Evolutionary conservation across 2,329 filamentous ascomycete genomes (phyloP).

Genomic region (Beauveria sp.): DNA sequence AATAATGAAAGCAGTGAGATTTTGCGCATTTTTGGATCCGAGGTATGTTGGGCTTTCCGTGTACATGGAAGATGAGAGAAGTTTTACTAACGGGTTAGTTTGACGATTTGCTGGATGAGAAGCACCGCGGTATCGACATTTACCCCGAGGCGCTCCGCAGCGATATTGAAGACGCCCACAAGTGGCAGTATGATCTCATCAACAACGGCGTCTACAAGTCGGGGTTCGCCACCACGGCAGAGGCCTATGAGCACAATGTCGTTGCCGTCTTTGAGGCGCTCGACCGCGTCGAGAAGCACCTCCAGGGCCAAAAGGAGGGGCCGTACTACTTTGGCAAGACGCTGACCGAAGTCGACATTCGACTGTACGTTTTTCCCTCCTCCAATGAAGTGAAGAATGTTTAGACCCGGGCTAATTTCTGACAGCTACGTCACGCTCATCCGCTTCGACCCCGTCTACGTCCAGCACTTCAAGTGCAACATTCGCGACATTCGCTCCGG

Average conservation of each 20-base stretch:
- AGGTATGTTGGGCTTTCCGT: slow-evolving; percentile 36
- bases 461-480: slow-evolving; percentile 87
- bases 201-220: slow-evolving; percentile 68
- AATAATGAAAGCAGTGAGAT: slow-evolving; percentile 92
- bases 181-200: slow-evolving; percentile 70
- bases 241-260: slow-evolving; percentile 73
- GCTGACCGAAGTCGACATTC: slow-evolving; percentile 75
- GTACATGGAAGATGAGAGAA: neutral
- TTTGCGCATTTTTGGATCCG: slow-evolving; percentile 77
- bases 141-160: slow-evolving; percentile 57
- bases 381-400: neutral
- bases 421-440: slow-evolving; percentile 58
- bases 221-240: slow-evolving; percentile 78
- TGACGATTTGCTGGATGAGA: slow-evolving; percentile 56
- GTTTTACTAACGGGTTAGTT: slow-evolving; percentile 39
- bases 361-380: slow-evolving; percentile 40
- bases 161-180: slow-evolving; percentile 69
- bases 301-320: slow-evolving; percentile 39
- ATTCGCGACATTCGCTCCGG: slow-evolving; percentile 75
- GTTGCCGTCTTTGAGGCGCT: slow-evolving; percentile 64
- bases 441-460: slow-evolving; percentile 71
- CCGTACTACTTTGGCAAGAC: slow-evolving; percentile 69
- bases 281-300: slow-evolving; percentile 66
- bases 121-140: slow-evolving; percentile 55
- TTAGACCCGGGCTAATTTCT: slow-evolving; percentile 9